These are phyloP conservation scores for Acanthochlamys bracteata DNA, from an alignment of 106 monocot species.

Conservation along the genomic window DNA sequence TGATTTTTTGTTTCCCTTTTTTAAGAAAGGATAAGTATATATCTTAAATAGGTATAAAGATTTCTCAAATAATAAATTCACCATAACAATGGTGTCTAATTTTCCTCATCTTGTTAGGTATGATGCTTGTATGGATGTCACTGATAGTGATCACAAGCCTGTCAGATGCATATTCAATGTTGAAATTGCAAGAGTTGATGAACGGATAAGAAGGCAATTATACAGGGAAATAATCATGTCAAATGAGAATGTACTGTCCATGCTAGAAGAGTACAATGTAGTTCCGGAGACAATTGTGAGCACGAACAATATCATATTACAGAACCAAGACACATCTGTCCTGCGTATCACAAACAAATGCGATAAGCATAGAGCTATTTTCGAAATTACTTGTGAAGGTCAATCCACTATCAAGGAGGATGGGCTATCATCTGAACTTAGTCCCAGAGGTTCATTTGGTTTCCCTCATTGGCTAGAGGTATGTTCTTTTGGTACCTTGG, in stretches of 20 bases:
- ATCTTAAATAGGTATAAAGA: too few relatives aligned
- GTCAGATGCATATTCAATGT: constrained; percentile 49
- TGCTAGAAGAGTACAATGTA: constrained; percentile 21
- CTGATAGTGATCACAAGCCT: constrained; percentile 64
- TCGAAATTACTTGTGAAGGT: constrained; percentile 43
- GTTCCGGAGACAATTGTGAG: constrained; percentile 52
- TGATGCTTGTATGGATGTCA: constrained; percentile 57
- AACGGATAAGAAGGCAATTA: constrained; percentile 24
- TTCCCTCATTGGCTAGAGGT: constrained; percentile 65
- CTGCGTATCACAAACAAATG: constrained; percentile 39
- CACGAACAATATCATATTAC: constrained; percentile 37
- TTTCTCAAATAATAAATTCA: too few relatives aligned
- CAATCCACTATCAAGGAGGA: constrained; percentile 26
- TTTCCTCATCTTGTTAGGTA: constrained; percentile 20
- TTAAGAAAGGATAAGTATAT: too few relatives aligned
- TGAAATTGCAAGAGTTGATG: constrained; percentile 42
- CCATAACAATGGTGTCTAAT: too few relatives aligned
- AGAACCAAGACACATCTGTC: constrained; percentile 30
- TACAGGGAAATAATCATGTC: constrained; percentile 27
- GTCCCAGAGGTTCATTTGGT: constrained; percentile 38
- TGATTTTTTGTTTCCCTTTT: too few relatives aligned
- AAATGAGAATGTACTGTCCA: constrained; percentile 26
- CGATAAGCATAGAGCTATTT: constrained; percentile 30
- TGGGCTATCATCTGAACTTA: constrained; percentile 12
- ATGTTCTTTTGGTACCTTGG: background rate